Base-by-base conservation (phyloP, 2,329 filamentous ascomycete species). In the Neurospora sp. region DNA sequence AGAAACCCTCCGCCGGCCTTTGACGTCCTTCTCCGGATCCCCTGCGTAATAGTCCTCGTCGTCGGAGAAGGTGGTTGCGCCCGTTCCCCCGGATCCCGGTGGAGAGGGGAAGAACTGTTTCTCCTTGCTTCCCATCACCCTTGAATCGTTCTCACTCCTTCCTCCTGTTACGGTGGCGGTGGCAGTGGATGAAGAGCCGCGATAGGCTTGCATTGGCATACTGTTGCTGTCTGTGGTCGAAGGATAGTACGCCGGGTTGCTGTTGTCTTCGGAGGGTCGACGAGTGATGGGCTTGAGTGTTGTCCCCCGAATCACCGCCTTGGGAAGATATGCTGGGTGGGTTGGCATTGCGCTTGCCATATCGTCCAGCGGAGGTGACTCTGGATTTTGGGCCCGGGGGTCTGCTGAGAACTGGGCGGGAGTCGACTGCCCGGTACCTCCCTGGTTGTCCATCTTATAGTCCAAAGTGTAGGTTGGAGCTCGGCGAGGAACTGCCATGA, bases 241-340 rank as follows among this genome's bases (percentile, higher is more conserved):
- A 46, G 28, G 42, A 71, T 66, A 28, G 71, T 68, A 11, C 66
- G 62, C 39, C 68, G 71, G 15, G 67, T 68, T 46, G 58, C 66
- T 42, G 72, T 69, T 39, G 70, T 38, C 36, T 39, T 39, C 36
- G 69, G 73, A 62, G 67, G 67, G 71, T 19, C 67, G 19, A 66
- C 66, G 36, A 38, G 58, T 67, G 70, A 69, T 71, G 11, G 71
- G 72, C 46, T 74, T 69, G 11, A 70, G 23, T 10, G 39, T 66
- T 39, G 66, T 67, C 3, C 73, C 73, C 13, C 75, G 68, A 58
- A 78, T 72, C 17, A 79, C 71, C 8, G 79, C 76, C 4, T 77
- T 78, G 0, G 82, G 82, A 23, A 84, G 79, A 67, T 86, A 86
- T 0, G 84, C 84, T 0, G 81, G 82, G 71, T 86, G 85, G 0